Evolutionary conservation across 441 rosid species (phyloP).

Genomic region (Corymbia citriodora): DNA sequence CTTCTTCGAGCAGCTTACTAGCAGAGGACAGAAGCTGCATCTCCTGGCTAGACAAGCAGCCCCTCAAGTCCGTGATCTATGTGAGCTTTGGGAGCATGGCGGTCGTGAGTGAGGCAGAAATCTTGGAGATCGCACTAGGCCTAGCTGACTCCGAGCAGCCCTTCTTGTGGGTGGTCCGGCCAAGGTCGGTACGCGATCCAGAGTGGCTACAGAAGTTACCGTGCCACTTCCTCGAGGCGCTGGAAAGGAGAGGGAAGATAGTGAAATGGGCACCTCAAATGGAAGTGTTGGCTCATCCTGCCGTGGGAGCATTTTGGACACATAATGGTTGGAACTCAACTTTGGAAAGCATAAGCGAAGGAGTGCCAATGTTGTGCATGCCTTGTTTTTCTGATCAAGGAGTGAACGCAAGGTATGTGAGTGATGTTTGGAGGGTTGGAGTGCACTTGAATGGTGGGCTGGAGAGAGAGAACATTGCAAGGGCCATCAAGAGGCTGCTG

Average conservation of each 20-base stretch:
- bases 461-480: constrained; percentile 31
- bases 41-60: constrained; percentile 5
- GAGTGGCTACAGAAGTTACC: neutral
- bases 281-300: constrained; percentile 1
- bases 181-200: neutral
- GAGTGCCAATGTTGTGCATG: constrained; percentile 40
- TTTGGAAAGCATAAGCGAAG: constrained; percentile 39
- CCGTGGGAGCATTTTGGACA: constrained; percentile 1
- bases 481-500: constrained; percentile 18
- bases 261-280: constrained; percentile 6
- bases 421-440: constrained; percentile 34
- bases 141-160: neutral
- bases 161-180: constrained; percentile 8
- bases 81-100: constrained; percentile 6
- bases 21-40: neutral
- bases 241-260: neutral
- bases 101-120: neutral
- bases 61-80: neutral
- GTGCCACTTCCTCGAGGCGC: neutral
- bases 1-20: neutral
- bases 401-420: constrained; percentile 22
- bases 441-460: constrained; percentile 17
- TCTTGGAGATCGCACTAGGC: constrained; percentile 1
- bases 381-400: constrained; percentile 37
- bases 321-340: constrained; percentile 34